Evolutionary conservation across 768 basidiomycete genomes (phyloP).

Genomic region (Psilocybe azurescens): DNA sequence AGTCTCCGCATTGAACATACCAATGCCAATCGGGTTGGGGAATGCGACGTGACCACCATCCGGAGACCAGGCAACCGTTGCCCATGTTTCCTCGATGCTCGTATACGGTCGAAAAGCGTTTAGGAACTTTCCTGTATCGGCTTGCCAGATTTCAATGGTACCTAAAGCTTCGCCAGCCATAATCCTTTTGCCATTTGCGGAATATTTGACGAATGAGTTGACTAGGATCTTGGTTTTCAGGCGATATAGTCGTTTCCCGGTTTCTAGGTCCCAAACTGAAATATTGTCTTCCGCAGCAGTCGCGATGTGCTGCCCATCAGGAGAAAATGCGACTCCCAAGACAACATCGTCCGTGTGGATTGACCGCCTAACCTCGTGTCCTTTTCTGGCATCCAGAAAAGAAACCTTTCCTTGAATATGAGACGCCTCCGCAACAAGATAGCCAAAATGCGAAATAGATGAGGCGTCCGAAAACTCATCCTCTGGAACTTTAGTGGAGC

Average conservation of each 20-base stretch:
- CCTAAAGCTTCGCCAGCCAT: neutral
- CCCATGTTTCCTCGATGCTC: neutral
- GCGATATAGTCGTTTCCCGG: neutral
- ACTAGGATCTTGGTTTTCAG: neutral
- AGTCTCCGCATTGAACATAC: neutral
- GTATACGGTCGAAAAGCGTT: neutral
- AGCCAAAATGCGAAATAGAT: neutral
- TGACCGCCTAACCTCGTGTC: neutral
- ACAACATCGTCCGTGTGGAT: neutral
- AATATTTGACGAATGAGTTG: neutral
- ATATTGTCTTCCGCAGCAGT: neutral
- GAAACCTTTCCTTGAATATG: neutral
- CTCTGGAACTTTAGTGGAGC: neutral
- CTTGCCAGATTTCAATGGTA: neutral
- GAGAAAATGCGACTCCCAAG: neutral
- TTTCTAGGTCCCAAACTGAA: conserved; percentile 3
- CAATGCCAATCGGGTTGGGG: neutral
- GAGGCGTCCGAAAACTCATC: neutral
- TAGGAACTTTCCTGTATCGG: neutral
- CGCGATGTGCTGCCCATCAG: neutral
- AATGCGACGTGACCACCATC: neutral
- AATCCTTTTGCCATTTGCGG: neutral
- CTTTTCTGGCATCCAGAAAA: neutral
- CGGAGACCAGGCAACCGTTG: neutral
- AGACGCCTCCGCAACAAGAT: neutral